A percentile compares a stretch with the other conserved stretches of the same genome.
Evolutionary conservation across 148 eudicot genomes (phyloP).

Genomic region (Polygonum maritimum): DNA sequence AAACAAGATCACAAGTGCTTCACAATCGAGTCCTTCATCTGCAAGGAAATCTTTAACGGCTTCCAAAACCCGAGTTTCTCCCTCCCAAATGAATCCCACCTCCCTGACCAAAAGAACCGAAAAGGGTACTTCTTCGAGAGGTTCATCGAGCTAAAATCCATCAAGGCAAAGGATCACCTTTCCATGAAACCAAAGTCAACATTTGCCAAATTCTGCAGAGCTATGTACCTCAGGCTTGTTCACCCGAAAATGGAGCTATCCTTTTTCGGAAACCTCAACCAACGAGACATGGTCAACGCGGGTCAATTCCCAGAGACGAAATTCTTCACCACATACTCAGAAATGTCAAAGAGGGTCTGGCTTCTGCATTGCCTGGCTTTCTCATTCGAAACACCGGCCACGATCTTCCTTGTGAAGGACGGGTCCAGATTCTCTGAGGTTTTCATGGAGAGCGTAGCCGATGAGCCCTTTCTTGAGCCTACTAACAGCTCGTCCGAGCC

Average conservation of each 20-base stretch:
- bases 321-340: slow-evolving; percentile 45
- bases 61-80: slow-evolving; percentile 37
- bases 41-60: slow-evolving; percentile 44
- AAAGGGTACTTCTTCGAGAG: slow-evolving; percentile 47
- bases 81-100: slow-evolving; percentile 24
- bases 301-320: slow-evolving; percentile 56
- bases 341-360: slow-evolving; percentile 82
- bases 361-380: slow-evolving; percentile 68
- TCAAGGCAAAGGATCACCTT: slow-evolving; percentile 52
- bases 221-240: slow-evolving; percentile 53
- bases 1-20: slow-evolving; percentile 30
- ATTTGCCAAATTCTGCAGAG: slow-evolving; percentile 59
- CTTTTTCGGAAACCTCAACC: slow-evolving; percentile 53
- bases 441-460: slow-evolving; percentile 79
- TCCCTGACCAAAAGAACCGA: slow-evolving; percentile 25
- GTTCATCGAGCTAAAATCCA: slow-evolving; percentile 53
- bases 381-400: slow-evolving; percentile 47
- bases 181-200: slow-evolving; percentile 59
- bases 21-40: slow-evolving; percentile 49
- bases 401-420: slow-evolving; percentile 51
- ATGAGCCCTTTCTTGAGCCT: slow-evolving; percentile 42
- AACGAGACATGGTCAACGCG: slow-evolving; percentile 39
- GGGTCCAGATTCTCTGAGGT: slow-evolving; percentile 67
- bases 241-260: slow-evolving; percentile 86
- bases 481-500: slow-evolving; percentile 23